These are phyloP conservation scores for Calonectria honghensis DNA, from an alignment of 2,329 filamentous ascomycete genomes.

Conservation along the genomic window DNA sequence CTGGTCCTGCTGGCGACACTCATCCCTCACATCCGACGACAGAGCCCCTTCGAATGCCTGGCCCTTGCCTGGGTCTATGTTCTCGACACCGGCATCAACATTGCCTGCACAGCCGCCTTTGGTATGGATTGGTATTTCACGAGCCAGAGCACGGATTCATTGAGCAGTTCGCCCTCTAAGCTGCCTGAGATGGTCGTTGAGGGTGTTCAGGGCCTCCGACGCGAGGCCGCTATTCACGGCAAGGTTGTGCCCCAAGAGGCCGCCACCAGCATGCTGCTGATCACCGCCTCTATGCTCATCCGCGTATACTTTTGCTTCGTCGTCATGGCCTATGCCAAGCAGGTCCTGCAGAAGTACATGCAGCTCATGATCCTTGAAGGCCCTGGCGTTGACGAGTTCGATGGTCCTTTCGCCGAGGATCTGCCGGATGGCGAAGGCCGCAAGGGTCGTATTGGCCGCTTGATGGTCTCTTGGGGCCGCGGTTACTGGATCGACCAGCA, in stretches of 20 bases:
- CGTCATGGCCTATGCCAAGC: slow-evolving; percentile 87
- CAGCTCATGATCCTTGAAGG: slow-evolving; percentile 69
- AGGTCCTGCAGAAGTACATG: slow-evolving; percentile 81
- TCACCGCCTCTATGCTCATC: slow-evolving; percentile 83
- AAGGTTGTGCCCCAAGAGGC: slow-evolving; percentile 72
- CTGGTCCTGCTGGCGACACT: slow-evolving; percentile 82
- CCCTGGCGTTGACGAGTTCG: slow-evolving; percentile 67
- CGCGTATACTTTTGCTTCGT: slow-evolving; percentile 90
- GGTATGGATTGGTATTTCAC: slow-evolving; percentile 90
- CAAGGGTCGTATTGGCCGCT: slow-evolving; percentile 85
- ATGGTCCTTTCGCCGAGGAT: slow-evolving; percentile 81
- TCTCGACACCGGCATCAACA: slow-evolving; percentile 88
- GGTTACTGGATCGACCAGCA: slow-evolving; percentile 88
- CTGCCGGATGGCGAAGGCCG: slow-evolving; percentile 86
- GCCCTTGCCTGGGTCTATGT: slow-evolving; percentile 90
- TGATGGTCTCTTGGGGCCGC: slow-evolving; percentile 83
- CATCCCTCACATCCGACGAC: slow-evolving; percentile 86
- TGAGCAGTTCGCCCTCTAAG: slow-evolving; percentile 49
- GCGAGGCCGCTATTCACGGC: slow-evolving; percentile 59
- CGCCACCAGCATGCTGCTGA: slow-evolving; percentile 85
- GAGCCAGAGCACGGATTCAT: slow-evolving; percentile 69
- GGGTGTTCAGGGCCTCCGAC: slow-evolving; percentile 59
- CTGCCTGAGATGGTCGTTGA: slow-evolving; percentile 56
- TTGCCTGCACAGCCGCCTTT: slow-evolving; percentile 87
- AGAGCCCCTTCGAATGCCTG: slow-evolving; percentile 86